phyloP scores from a whole-genome alignment of 495 filamentous ascomycete species.

The Parachaetomium inaequale region DNA sequence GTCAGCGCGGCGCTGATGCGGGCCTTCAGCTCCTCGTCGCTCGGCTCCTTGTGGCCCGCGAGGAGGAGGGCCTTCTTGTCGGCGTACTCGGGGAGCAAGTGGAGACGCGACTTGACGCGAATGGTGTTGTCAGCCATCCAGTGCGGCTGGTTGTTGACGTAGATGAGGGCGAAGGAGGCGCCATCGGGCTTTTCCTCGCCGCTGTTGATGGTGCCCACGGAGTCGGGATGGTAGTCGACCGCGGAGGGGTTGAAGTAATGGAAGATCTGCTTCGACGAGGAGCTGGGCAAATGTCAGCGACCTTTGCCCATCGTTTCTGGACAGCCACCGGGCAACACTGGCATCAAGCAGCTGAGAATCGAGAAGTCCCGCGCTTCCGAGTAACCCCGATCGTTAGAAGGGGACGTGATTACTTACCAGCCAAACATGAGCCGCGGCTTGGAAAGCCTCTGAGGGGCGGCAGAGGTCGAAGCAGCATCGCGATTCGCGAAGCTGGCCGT shows the following conservation, averaged over 20 bases:
- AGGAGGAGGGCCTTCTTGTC: not conserved
- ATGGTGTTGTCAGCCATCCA: conserved; percentile 6
- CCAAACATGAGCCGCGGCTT: not conserved
- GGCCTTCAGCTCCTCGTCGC: not conserved
- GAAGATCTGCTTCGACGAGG: not conserved
- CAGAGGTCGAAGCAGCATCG: not conserved
- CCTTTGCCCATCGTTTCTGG: not conserved
- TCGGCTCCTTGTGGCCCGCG: not conserved
- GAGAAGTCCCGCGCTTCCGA: not conserved
- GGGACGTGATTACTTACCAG: not conserved
- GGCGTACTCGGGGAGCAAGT: conserved; percentile 4
- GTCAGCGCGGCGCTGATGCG: not conserved
- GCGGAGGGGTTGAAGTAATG: not conserved
- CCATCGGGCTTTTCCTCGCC: not conserved
- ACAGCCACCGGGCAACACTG: not conserved
- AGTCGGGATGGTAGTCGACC: not conserved
- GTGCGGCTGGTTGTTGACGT: not conserved
- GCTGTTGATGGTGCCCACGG: not conserved
- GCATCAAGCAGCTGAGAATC: not conserved
- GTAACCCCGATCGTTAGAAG: not conserved
- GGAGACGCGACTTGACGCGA: not conserved
- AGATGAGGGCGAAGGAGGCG: not conserved
- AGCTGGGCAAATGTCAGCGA: not conserved
- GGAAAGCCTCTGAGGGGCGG: not conserved
- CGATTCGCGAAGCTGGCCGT: not conserved